Evolutionary conservation across 139 green algal species (phyloP).

Genomic region (Dunaliella primolecta): DNA sequence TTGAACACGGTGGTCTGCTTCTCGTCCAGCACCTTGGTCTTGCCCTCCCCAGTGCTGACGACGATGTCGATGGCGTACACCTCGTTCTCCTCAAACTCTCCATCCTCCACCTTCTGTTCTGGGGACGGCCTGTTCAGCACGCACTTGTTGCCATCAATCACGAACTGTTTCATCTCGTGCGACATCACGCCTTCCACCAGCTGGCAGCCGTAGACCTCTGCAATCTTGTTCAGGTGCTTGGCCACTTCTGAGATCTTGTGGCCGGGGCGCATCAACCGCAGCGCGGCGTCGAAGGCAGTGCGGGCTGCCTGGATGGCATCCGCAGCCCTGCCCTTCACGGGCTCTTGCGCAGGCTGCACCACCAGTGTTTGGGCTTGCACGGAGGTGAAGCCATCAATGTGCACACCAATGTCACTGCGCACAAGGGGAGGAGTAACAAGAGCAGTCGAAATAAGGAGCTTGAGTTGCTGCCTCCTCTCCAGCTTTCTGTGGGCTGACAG

Average conservation of each 20-base stretch:
- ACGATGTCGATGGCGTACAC: constrained; percentile 96
- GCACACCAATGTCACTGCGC: constrained; percentile 84
- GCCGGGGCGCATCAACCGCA: constrained; percentile 88
- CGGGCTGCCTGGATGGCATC: constrained; percentile 83
- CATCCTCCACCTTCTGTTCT: constrained; percentile 86
- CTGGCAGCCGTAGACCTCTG: constrained; percentile 83
- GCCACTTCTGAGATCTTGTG: constrained; percentile 73
- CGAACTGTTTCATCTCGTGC: constrained; percentile 95
- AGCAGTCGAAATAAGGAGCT: background rate
- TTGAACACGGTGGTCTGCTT: constrained; percentile 98
- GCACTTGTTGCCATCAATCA: constrained; percentile 97
- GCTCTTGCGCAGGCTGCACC: constrained; percentile 28
- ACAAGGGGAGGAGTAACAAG: background rate
- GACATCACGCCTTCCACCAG: constrained; percentile 94
- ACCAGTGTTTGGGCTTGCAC: constrained; percentile 83
- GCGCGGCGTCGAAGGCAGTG: constrained; percentile 80
- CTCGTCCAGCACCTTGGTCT: constrained; percentile 83
- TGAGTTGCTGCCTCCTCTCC: background rate
- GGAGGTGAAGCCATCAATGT: constrained; percentile 97
- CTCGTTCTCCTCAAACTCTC: constrained; percentile 94
- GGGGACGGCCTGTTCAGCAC: constrained; percentile 83
- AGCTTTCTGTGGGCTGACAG: background rate
- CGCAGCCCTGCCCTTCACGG: constrained; percentile 74
- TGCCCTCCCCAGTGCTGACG: constrained; percentile 85
- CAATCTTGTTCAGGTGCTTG: constrained; percentile 65